A percentile compares a stretch with the other conserved stretches of the same genome.
Conservation (phyloP, 164 flowering plant species). For the Euptelea pleiosperma region DNA sequence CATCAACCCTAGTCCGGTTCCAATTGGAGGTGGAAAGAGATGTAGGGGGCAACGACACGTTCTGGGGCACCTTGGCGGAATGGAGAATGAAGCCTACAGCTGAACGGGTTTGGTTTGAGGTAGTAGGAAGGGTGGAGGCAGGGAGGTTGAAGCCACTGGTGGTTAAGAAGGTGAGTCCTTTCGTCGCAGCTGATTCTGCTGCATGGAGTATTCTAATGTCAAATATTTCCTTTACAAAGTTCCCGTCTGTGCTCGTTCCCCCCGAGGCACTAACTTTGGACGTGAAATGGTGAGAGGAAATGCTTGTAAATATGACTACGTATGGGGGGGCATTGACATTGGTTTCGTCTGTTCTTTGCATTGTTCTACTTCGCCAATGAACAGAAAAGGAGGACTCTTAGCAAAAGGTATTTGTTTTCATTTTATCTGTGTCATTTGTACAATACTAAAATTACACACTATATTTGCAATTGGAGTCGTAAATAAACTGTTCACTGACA, state of each 20-base stretch:
- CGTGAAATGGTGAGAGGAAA: conserved; percentile 53
- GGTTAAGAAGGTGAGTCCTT: conserved; percentile 49
- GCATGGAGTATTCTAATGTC: conserved; percentile 68
- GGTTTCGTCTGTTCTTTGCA: background rate
- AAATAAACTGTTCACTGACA: background rate
- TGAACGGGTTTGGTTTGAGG: conserved; percentile 51
- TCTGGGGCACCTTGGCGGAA: conserved; percentile 32
- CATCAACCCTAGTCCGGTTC: conserved; percentile 42
- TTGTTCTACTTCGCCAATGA: background rate
- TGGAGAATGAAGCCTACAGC: conserved; percentile 68
- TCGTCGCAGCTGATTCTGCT: conserved; percentile 43
- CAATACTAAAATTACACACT: background rate
- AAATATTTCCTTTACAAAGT: conserved; percentile 68
- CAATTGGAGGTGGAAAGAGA: conserved; percentile 55
- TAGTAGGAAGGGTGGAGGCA: conserved; percentile 52
- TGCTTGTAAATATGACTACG: conserved; percentile 7
- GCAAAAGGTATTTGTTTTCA: background rate
- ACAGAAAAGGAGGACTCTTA: background rate
- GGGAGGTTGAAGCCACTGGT: conserved; percentile 46
- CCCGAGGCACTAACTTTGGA: conserved; percentile 68
- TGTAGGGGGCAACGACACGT: conserved; percentile 27
- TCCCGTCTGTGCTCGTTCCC: conserved; percentile 52
- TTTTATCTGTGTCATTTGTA: background rate
- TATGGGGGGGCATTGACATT: conserved; percentile 2
- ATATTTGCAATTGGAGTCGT: background rate